A percentile compares a stretch with the other conserved stretches of the same genome.
Conservation (phyloP, 2,329 filamentous ascomycete genomes). For the Didymellaceae sp. region DNA sequence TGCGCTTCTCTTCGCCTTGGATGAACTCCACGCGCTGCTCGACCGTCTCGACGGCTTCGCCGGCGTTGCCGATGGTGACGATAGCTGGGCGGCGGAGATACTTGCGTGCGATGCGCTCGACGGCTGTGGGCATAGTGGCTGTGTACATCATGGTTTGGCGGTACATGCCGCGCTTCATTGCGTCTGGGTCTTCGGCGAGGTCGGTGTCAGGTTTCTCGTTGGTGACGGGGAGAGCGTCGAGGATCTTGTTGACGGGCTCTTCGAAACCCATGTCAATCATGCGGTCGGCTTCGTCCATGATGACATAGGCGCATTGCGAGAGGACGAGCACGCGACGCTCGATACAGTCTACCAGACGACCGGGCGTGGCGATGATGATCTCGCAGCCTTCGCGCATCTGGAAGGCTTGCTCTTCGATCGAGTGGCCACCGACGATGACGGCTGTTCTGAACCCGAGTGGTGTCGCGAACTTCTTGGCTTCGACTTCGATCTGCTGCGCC, state of each 20-base stretch:
- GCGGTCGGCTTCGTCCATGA: constrained; percentile 99
- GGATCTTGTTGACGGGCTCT: constrained; percentile 95
- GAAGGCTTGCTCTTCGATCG: constrained; percentile 90
- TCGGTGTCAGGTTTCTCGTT: constrained; percentile 97
- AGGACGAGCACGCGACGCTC: constrained; percentile 90
- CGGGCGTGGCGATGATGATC: constrained; percentile 97
- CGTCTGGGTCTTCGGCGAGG: constrained; percentile 81
- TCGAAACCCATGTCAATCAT: constrained; percentile 99
- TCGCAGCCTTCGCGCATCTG: constrained; percentile 91
- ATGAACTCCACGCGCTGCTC: constrained; percentile 96
- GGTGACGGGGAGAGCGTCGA: constrained; percentile 87
- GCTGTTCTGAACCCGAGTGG: constrained; percentile 94
- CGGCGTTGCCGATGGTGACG: constrained; percentile 91
- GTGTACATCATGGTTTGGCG: constrained; percentile 99
- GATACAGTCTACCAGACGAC: constrained; percentile 95
- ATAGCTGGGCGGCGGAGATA: constrained; percentile 93
- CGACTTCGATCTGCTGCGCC: constrained; percentile 94
- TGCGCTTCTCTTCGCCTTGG: constrained; percentile 89
- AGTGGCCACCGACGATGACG: constrained; percentile 97
- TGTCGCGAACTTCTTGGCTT: constrained; percentile 89
- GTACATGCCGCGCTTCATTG: constrained; percentile 88
- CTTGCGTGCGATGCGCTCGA: constrained; percentile 96
- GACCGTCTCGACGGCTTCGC: constrained; percentile 96
- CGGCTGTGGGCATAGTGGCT: constrained; percentile 90
- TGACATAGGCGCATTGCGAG: constrained; percentile 96